phyloP scores from a whole-genome alignment of 805 yeast species.

The Jamesozyma hellenica region DNA sequence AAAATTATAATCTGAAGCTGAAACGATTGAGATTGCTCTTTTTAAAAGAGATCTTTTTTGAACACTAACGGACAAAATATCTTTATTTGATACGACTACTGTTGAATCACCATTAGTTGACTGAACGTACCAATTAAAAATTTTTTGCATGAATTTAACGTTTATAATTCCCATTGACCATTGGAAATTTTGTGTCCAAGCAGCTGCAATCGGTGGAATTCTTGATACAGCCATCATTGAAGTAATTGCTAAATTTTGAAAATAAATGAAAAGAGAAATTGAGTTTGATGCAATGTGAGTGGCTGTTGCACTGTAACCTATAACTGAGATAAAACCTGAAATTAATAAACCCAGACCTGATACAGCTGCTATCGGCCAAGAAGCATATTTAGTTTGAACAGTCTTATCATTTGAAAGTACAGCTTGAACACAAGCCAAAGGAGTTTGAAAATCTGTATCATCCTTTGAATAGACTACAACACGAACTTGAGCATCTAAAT shows the following conservation, averaged over 20 bases:
- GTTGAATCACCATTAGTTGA: slow-evolving; percentile 87
- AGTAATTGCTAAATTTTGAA: slow-evolving; percentile 85
- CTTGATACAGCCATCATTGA: slow-evolving; percentile 90
- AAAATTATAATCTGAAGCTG: slow-evolving; percentile 33
- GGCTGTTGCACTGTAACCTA: slow-evolving; percentile 87
- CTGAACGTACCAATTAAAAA: slow-evolving; percentile 90
- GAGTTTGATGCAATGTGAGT: slow-evolving; percentile 97
- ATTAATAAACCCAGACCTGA: slow-evolving; percentile 81
- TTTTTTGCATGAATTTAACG: slow-evolving; percentile 64
- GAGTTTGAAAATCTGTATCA: slow-evolving; percentile 34
- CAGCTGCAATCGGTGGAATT: slow-evolving; percentile 94
- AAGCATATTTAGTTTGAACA: slow-evolving; percentile 82
- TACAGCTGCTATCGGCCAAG: slow-evolving; percentile 93
- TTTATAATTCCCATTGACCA: slow-evolving; percentile 93
- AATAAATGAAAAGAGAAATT: slow-evolving; percentile 82
- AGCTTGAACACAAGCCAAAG: slow-evolving; percentile 90
- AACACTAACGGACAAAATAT: slow-evolving; percentile 71
- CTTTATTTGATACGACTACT: slow-evolving; percentile 54
- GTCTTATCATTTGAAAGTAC: slow-evolving; percentile 79
- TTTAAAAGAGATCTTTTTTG: slow-evolving; percentile 43
- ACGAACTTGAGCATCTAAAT: slow-evolving; percentile 82
- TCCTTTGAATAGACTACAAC: slow-evolving; percentile 50
- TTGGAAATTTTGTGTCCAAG: slow-evolving; percentile 94
- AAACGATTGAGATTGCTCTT: slow-evolving; percentile 28
- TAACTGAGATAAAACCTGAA: slow-evolving; percentile 75